Conservation (phyloP, 345 rosid genomes). For the Eucalyptus fibrosa region DNA sequence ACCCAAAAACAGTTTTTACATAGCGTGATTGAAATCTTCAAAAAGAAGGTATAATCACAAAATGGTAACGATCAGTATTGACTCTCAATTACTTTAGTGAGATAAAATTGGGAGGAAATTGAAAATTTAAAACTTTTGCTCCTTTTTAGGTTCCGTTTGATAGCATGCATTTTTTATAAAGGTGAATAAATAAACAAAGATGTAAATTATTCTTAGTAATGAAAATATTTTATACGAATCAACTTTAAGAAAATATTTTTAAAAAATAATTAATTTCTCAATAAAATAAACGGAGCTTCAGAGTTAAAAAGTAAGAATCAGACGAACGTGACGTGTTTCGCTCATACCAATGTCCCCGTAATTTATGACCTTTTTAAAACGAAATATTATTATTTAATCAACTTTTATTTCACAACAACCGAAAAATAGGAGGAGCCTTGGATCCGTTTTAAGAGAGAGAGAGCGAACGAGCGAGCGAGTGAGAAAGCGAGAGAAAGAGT, state of each 20-base stretch:
- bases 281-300: background rate
- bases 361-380: background rate
- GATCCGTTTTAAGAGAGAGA: conserved; percentile 34
- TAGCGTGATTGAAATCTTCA: background rate
- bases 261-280: too few relatives aligned
- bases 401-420: background rate
- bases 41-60: background rate
- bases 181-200: rapidly evolving
- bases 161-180: rapidly evolving
- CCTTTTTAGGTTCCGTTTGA: rapidly evolving
- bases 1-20: background rate
- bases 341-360: background rate
- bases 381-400: background rate
- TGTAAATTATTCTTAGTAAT: too few relatives aligned
- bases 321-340: background rate
- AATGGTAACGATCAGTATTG: rapidly evolving
- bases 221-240: too few relatives aligned
- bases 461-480: background rate
- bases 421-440: background rate
- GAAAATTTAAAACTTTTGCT: background rate
- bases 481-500: background rate
- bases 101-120: background rate
- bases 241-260: too few relatives aligned
- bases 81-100: background rate
- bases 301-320: background rate